Base-by-base conservation (phyloP, 768 basidiomycete genomes). In the Trametopsis cervina region DNA sequence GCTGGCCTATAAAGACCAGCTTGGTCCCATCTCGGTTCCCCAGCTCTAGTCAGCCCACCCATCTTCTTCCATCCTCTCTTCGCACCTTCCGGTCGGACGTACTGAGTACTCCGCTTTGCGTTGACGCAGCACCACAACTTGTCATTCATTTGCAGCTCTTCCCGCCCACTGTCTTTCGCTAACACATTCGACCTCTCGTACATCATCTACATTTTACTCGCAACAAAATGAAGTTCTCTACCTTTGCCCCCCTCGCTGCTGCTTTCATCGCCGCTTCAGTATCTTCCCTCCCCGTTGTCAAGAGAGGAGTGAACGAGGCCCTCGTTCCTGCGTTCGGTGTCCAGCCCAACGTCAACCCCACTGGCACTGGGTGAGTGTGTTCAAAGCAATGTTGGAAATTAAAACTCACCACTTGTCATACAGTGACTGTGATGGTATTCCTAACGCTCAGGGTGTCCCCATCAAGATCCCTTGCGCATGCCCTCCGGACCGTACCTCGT, bases 261-360 rank as follows among this genome's bases (percentile, higher is more conserved):
- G 62, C 65, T 27, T 52, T 63, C 46, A 55, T 66, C 47, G 53
- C 69, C 40, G 58, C 64, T 27, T 63, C 68, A 23, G 69, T 71
- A n/a, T 65, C 63, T 43, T 70, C 73, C 20, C 58, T 60, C 3
- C 75, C 75, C 21, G n/a, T n/a, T n/a, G 50, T 69, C 18, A 67
- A 66, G 57, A 70, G 78, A 41, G 74, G 71, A 49, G 75, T 83
- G 13, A 63, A 78, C 58, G 64, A 54, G 25, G 49, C 24, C 20
- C 56, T 68, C 22, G 60, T 66, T 25, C 66, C 67, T 20, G 43
- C 60, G 23, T 63, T 69, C 36, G 67, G 66, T 27, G 54, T 64
- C 42, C 42, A 55, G 18, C 42, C 66, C 43, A 62, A 62, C 36
- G 46, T 58, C 17, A 65, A 65, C 52, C 67, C 67, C 20, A 58